phyloP scores from a whole-genome alignment of 2,329 filamentous ascomycete species.

The Claviceps sp. region DNA sequence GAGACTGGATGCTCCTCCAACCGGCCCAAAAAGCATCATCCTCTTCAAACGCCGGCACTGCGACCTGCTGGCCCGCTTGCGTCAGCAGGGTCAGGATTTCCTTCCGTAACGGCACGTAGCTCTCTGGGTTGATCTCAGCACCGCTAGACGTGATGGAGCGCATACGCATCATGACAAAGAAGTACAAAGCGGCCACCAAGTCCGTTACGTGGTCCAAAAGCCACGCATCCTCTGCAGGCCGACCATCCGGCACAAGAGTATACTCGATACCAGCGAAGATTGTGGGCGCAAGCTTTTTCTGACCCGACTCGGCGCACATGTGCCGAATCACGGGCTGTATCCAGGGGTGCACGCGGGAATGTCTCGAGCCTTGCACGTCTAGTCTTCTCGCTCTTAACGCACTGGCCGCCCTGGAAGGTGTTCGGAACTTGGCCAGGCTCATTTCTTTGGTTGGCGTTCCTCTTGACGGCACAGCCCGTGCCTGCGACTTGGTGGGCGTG shows the following conservation, averaged over 20 bases:
- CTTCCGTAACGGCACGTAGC: slow-evolving; percentile 32
- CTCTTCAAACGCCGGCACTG: slow-evolving; percentile 25
- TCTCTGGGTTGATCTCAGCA: slow-evolving; percentile 25
- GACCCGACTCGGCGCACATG: slow-evolving; percentile 46
- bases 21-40: slow-evolving; percentile 36
- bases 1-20: slow-evolving; percentile 34
- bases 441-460: slow-evolving; percentile 34
- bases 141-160: slow-evolving; percentile 26
- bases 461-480: slow-evolving; percentile 24
- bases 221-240: slow-evolving; percentile 34
- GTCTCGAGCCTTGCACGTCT: slow-evolving; percentile 12
- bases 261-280: slow-evolving; percentile 61
- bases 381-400: slow-evolving; percentile 26
- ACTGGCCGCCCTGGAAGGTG: slow-evolving; percentile 20
- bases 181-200: slow-evolving; percentile 46
- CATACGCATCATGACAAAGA: slow-evolving; percentile 43
- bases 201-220: slow-evolving; percentile 34
- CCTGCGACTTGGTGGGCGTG: slow-evolving; percentile 14
- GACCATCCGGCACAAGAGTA: slow-evolving; percentile 31
- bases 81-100: slow-evolving; percentile 30
- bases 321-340: slow-evolving; percentile 54
- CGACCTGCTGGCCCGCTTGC: slow-evolving; percentile 27
- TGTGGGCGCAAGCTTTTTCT: slow-evolving; percentile 52
- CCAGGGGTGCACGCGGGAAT: slow-evolving; percentile 46
- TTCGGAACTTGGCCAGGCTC: slow-evolving; percentile 29